Base-by-base conservation (phyloP, 495 filamentous ascomycete genomes). In the Hypoxylon trugodes region DNA sequence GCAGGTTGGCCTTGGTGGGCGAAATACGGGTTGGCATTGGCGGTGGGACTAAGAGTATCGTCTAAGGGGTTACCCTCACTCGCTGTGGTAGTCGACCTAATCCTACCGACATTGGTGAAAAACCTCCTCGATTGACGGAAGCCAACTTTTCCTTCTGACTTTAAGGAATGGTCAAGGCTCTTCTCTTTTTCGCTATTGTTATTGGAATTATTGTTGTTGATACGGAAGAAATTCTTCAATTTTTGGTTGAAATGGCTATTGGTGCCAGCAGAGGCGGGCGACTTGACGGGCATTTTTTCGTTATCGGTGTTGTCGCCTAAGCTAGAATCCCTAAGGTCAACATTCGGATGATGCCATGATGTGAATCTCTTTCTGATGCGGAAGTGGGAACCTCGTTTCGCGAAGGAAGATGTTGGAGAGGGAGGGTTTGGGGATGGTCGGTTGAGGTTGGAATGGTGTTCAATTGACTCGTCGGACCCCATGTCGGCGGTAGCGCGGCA, bases 171-270 rank as follows among this genome's bases (percentile, higher is more conserved):
- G 58, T 74, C 76, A 50, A 75, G 80, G 58, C 68, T 77, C 68
- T 75, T 77, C 63, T 77, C 75, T 30, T 70, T 68, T 36, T 72
- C 76, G 47, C 70, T 72, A 50, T 75, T 75, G 45, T 69, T 72
- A 24, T 72, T 73, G 32, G 82, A 81, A 68, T 81, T 90, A 75
- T 90, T 97, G 79, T 81, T 90, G 75, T 90, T 97, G 79, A 97
- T 96, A 69, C 95, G 92, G 81, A 98, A 98, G 81, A 98, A 98
- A 74, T 94, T 96, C 84, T 90, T 96, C 75, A 98, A 86, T 74
- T 89, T 93, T 72, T 93, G 90, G 28, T 89, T 91, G 68, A 96
- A 86, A 68, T 95, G 90, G 74, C 73, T 74, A 51, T 77, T 77
- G 52, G 63, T 69, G 67, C 55, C 64, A 9, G 52, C 33, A 12